phyloP scores from a whole-genome alignment of 805 yeast genomes.

The Suhomyces sp. region DNA sequence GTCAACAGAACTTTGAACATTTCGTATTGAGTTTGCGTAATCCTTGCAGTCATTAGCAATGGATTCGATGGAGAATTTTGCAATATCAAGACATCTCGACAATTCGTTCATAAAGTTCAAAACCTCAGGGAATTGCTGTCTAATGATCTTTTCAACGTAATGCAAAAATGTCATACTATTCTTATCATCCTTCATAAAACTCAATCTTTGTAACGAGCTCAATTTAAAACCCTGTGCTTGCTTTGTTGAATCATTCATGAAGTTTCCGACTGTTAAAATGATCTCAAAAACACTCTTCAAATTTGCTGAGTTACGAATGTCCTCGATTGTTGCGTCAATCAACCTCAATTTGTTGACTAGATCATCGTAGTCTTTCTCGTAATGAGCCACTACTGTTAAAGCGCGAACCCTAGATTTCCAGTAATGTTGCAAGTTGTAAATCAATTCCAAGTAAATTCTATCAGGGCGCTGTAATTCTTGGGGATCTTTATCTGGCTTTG shows the following conservation, averaged over 20 bases:
- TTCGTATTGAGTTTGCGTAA: slow-evolving; percentile 47
- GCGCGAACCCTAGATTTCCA: slow-evolving; percentile 75
- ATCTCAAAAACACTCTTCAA: slow-evolving; percentile 60
- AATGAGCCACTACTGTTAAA: slow-evolving; percentile 50
- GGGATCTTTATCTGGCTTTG: slow-evolving; percentile 52
- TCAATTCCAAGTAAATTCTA: slow-evolving; percentile 62
- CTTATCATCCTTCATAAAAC: slow-evolving; percentile 68
- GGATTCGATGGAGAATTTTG: slow-evolving; percentile 62
- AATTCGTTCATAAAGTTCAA: slow-evolving; percentile 62
- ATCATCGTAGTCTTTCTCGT: slow-evolving; percentile 65
- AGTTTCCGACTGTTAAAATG: slow-evolving; percentile 72
- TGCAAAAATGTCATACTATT: slow-evolving; percentile 71
- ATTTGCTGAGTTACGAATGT: slow-evolving; percentile 49
- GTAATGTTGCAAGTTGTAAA: slow-evolving; percentile 63
- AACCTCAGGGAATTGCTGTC: slow-evolving; percentile 63
- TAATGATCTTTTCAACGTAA: slow-evolving; percentile 66
- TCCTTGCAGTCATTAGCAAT: slow-evolving; percentile 58
- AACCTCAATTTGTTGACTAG: slow-evolving; percentile 51
- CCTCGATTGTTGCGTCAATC: slow-evolving; percentile 58
- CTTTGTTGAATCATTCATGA: slow-evolving; percentile 70
- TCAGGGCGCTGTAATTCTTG: slow-evolving; percentile 64
- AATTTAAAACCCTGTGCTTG: slow-evolving; percentile 69
- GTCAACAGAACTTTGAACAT: slow-evolving; percentile 52
- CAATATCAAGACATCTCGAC: slow-evolving; percentile 47
- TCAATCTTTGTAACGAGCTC: slow-evolving; percentile 63